Percentiles rank a stretch among this genome's conserved stretches.
Evolutionary conservation across 495 filamentous ascomycete species (phyloP).

Genomic region (Cercophora samala): DNA sequence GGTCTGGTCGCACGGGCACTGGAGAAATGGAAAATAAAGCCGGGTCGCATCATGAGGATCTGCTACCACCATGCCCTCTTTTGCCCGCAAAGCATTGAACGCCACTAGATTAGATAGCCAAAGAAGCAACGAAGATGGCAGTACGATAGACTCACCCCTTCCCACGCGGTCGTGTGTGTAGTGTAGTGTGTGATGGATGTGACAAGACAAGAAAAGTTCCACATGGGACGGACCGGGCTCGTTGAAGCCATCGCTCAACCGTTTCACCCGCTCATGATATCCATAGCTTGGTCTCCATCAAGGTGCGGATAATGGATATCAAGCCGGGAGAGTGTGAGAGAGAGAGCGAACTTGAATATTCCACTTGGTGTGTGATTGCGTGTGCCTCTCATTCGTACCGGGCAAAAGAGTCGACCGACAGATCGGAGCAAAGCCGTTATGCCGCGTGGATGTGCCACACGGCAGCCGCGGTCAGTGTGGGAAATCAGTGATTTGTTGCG

Average conservation of each 20-base stretch:
- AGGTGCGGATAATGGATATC: no score
- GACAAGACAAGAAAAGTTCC: constrained; percentile 1
- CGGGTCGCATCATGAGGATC: constrained; percentile 24
- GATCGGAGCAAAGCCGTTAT: constrained; percentile 3
- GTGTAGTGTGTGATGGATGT: background rate
- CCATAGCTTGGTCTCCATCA: background rate
- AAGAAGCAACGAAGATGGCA: constrained; percentile 9
- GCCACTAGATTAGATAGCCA: constrained; percentile 31
- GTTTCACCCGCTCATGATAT: background rate
- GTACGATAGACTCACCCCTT: constrained; percentile 11
- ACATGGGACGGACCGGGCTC: constrained; percentile 10
- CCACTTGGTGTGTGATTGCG: no score
- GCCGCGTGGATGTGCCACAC: constrained; percentile 6
- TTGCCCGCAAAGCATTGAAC: constrained; percentile 25
- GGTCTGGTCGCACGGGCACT: background rate
- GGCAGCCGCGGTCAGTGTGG: background rate
- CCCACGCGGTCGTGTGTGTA: background rate
- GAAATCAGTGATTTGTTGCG: background rate
- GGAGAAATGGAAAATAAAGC: constrained; percentile 9
- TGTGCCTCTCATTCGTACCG: no score
- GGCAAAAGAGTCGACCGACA: background rate
- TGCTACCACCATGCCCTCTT: constrained; percentile 15
- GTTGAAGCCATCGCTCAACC: background rate
- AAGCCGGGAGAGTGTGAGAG: no score
- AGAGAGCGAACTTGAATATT: no score